Percentiles rank a stretch among this genome's conserved stretches.
Evolutionary conservation across 345 rosid species (phyloP).

Genomic region (Nasturtium officinale): DNA sequence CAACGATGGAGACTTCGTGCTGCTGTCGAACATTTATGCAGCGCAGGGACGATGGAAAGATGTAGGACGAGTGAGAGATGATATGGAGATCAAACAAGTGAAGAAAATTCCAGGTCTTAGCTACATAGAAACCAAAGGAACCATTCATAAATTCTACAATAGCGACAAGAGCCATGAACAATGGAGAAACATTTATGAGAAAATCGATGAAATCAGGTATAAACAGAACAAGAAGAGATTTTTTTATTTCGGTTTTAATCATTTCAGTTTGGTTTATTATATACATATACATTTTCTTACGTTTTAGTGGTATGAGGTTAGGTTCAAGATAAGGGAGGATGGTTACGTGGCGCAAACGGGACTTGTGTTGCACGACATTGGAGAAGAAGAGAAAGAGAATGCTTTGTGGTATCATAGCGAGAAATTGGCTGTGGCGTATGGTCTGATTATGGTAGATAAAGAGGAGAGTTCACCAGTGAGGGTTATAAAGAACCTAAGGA

Average conservation of each 20-base stretch:
- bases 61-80: conserved; percentile 73
- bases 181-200: conserved; percentile 63
- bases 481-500: conserved; percentile 84
- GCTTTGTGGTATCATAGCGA: conserved; percentile 78
- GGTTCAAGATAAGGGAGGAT: conserved; percentile 63
- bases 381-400: conserved; percentile 88
- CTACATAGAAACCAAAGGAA: conserved; percentile 69
- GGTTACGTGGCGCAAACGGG: conserved; percentile 78
- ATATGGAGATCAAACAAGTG: conserved; percentile 73
- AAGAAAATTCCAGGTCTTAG: conserved; percentile 85
- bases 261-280: conserved; percentile 2
- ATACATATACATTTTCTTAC: neutral
- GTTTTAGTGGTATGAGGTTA: conserved; percentile 52
- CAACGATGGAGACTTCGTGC: conserved; percentile 73
- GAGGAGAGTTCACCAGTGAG: conserved; percentile 62
- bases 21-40: conserved; percentile 80
- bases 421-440: conserved; percentile 86
- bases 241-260: neutral
- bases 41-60: conserved; percentile 77
- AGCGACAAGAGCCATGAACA: conserved; percentile 61
- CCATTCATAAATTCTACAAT: conserved; percentile 69
- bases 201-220: conserved; percentile 69
- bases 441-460: conserved; percentile 52
- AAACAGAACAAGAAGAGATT: neutral
- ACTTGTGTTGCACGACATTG: conserved; percentile 84